Evolutionary conservation across 495 filamentous ascomycete species (phyloP).

Genomic region (Articulospora tetracladia): DNA sequence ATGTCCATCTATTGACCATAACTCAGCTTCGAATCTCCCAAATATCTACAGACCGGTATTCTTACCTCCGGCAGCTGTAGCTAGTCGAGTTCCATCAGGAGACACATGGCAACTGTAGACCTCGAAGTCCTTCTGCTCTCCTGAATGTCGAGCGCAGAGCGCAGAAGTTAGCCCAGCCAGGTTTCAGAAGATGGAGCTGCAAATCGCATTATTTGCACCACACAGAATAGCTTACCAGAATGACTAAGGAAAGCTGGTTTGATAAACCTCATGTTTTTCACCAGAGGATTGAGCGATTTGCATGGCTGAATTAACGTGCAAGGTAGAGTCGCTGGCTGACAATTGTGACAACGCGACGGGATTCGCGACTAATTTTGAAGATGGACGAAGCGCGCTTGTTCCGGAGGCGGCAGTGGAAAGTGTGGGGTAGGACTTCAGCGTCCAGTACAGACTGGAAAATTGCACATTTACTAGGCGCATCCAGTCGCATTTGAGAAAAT

Average conservation of each 20-base stretch:
- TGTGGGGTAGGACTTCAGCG: neutral
- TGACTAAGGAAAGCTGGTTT: constrained; percentile 93
- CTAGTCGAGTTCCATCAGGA: constrained; percentile 84
- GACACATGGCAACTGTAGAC: constrained; percentile 97
- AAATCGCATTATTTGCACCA: neutral
- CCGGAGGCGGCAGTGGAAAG: neutral
- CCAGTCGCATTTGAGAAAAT: too few relatives aligned
- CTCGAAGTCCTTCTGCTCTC: constrained; percentile 95
- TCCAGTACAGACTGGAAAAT: too few relatives aligned
- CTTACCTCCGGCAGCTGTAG: constrained; percentile 88
- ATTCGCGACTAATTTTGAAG: constrained; percentile 7
- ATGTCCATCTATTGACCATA: constrained; percentile 68
- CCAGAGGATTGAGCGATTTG: constrained; percentile 14
- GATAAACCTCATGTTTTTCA: constrained; percentile 73
- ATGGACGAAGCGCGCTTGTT: constrained; percentile 5
- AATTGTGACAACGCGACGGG: constrained; percentile 14
- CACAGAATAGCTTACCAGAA: constrained; percentile 55
- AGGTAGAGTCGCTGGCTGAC: neutral
- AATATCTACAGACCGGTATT: constrained; percentile 19
- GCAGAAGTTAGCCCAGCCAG: constrained; percentile 10
- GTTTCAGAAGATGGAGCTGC: constrained; percentile 1
- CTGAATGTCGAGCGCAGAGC: constrained; percentile 36
- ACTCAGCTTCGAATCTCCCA: neutral
- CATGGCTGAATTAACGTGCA: constrained; percentile 18
- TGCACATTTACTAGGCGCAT: too few relatives aligned